Percentiles rank a stretch among this genome's conserved stretches.
phyloP scores from a whole-genome alignment of 495 filamentous ascomycete species.

The Daldinia concentrica region DNA sequence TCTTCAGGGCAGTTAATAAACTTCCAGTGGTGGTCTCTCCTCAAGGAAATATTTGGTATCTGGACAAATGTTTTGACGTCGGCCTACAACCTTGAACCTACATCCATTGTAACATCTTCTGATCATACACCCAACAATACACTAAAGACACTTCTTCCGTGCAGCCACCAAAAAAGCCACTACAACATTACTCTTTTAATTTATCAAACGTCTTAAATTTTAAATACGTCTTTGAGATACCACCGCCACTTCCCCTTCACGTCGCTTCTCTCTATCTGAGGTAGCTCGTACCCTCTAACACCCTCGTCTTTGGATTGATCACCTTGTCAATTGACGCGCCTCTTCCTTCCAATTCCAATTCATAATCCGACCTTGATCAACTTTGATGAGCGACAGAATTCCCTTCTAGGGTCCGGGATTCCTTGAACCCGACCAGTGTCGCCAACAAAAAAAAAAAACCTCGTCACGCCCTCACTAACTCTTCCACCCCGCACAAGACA shows the following conservation, averaged over 20 bases:
- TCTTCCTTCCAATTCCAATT: conserved; percentile 1
- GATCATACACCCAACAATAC: conserved; percentile 13
- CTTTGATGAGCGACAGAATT: conserved; percentile 5
- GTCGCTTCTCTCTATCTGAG: conserved; percentile 1
- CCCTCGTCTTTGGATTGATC: not conserved
- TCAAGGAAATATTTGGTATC: conserved; percentile 3
- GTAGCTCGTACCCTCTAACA: not conserved
- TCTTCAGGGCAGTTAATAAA: conserved; percentile 7
- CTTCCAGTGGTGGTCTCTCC: not conserved
- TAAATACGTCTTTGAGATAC: conserved; percentile 3
- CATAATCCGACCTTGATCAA: not conserved
- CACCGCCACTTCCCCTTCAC: conserved; percentile 1
- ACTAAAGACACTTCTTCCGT: not conserved
- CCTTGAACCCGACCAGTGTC: conserved; percentile 8
- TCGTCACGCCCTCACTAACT: conserved; percentile 11
- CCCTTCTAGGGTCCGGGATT: not conserved
- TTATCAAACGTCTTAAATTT: not conserved
- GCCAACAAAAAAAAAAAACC: conserved; percentile 9
- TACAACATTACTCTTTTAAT: conserved; percentile 1
- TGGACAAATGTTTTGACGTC: conserved; percentile 27
- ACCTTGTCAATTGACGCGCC: conserved; percentile 14
- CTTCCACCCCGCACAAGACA: conserved; percentile 36
- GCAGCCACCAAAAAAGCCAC: not conserved
- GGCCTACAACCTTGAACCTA: conserved; percentile 18
- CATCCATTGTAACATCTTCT: conserved; percentile 11